Base-by-base conservation (phyloP, 768 basidiomycete genomes). In the Boletus fagicola region DNA sequence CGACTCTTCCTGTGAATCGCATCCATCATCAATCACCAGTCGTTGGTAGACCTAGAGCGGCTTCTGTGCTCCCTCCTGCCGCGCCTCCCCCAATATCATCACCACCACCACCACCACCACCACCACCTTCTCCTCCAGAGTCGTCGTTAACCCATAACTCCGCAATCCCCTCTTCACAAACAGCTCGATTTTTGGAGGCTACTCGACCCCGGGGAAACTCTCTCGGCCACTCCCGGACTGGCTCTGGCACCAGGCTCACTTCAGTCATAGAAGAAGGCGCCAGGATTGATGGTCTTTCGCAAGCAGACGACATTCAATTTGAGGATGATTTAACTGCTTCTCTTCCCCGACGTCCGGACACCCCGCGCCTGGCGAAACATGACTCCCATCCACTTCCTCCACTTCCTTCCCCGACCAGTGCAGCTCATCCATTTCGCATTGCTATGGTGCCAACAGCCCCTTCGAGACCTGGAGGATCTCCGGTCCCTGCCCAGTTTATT, bases 341-440 rank as follows among this genome's bases (percentile, higher is more conserved):
- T 45, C 67, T 69, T 40, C 68, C 71, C 28, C 64, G 68, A 53
- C 68, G 71, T 52, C 69, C 77, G 39, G 79, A 80, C 45, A 77
- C 77, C 9, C 75, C 77, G 31, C 80, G 75, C 36, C 73, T 71
- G 36, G 53, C 65, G 33, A 80, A 76, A 61, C 75, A 74, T 62
- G 83, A 85, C 42, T 83, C 83, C 10, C 88, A 82, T 55, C 89
- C 86, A 20, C 74, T 89, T 13, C 88, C 87, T 18, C 86, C 86
- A 44, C 69, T 88, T 48, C 87, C 86, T 40, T 78, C 82, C 5
- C 81, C 79, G 49, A 69, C 75, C 13, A 63, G 68, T 30, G 63
- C 69, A 47, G 51, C 60, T 8, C 70, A 64, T 68, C 73, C 58
- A 20, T 71, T 59, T 58, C 62, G 62, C 65, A 75, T 56, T 60